Base-by-base conservation (phyloP, 2,329 filamentous ascomycete species). In the Tolypocladium inflatum region DNA sequence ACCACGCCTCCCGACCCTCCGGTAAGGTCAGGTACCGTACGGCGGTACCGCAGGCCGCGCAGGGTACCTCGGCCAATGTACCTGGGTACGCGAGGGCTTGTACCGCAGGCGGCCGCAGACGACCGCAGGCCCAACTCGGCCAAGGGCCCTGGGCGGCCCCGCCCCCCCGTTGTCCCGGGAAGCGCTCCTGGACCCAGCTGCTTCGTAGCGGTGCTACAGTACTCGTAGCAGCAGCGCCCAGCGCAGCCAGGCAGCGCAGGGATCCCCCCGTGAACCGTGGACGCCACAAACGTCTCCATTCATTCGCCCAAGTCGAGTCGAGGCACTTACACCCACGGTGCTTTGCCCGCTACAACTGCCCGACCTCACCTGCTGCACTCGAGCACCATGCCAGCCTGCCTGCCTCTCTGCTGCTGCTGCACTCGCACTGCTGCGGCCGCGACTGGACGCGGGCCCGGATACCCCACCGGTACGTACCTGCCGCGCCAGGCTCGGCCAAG, bases 21-120 rank as follows among this genome's bases (percentile, higher is more conserved):
- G 56, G 56, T 57, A 57, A 48, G 56, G 33, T 35, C 50, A 54
- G 56, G 50, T 45, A 57, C 50, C 21, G 48, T 15, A 37, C 48
- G 19, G 48, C 48, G 19, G 33, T 37, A 48, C 13, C 21, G 43
- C 43, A 21, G 41, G 5, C 43, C 6, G 23, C 21, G 42, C 26
- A 33, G 50, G 55, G 43, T 56, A 57, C 48, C 50, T 57, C 42
- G n/a, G 42, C 42, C 42, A 9, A 45, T 26, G 48, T 53, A 57
- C 55, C 55, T 33, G 39, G 55, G 26, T 43, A 55, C 53, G 10
- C 23, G 23, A 6, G 23, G n/a, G 37, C 55, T 38, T 57, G 55
- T 51, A 42, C 45, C 4, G 54, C 21, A 11, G 35, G 15, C 38
- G 7, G 10, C 38, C 21, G 30, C 37, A 41, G 53, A 23, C 26